phyloP scores from a whole-genome alignment of 768 basidiomycete species.

The Mycena chlorophos region DNA sequence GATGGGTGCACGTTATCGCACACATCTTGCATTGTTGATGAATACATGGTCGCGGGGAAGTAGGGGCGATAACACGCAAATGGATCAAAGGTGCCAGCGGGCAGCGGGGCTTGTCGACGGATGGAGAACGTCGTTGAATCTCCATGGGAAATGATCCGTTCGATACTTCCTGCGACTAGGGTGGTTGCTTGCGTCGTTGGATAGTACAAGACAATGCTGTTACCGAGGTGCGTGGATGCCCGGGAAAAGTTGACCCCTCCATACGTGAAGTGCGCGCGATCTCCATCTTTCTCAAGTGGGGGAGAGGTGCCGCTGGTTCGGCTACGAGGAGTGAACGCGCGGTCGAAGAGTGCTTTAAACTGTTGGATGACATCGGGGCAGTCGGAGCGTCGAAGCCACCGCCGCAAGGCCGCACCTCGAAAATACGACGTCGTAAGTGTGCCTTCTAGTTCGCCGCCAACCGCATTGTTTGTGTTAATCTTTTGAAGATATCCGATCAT shows the following conservation, averaged over 20 bases:
- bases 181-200: slow-evolving; percentile 12
- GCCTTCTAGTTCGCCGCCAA: slow-evolving; percentile 25
- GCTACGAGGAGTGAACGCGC: slow-evolving; percentile 10
- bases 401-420: slow-evolving; percentile 11
- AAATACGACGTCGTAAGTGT: slow-evolving; percentile 13
- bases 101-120: slow-evolving; percentile 11
- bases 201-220: slow-evolving; percentile 18
- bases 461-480: slow-evolving; percentile 32
- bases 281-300: slow-evolving; percentile 8
- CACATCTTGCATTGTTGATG: slow-evolving; percentile 12
- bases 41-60: slow-evolving; percentile 18
- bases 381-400: slow-evolving; percentile 12
- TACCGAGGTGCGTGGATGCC: slow-evolving; percentile 16
- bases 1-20: slow-evolving; percentile 7
- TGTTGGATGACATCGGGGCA: slow-evolving; percentile 18
- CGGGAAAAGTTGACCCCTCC: slow-evolving; percentile 13
- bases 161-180: slow-evolving; percentile 15
- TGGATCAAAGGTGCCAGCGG: slow-evolving; percentile 8
- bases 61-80: slow-evolving; percentile 14
- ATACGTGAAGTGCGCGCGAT: slow-evolving; percentile 13
- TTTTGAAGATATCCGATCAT: slow-evolving; percentile 39
- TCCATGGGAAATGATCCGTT: slow-evolving; percentile 7
- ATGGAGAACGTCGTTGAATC: slow-evolving; percentile 6
- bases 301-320: slow-evolving; percentile 6
- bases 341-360: slow-evolving; percentile 16